Base-by-base conservation (phyloP, 2,329 filamentous ascomycete species). In the Fusarium sp. region DNA sequence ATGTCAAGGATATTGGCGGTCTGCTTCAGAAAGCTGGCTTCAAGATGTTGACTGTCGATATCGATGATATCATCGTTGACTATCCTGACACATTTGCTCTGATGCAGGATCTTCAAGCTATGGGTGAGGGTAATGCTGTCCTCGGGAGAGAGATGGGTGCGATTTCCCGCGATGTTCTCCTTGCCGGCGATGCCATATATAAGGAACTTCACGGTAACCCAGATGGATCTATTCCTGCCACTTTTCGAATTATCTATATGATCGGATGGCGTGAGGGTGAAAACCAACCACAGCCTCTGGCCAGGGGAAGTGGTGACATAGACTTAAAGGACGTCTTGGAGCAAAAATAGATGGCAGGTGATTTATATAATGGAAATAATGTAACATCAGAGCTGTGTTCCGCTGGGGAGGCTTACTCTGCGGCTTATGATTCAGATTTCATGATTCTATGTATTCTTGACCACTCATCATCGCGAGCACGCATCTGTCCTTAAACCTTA, bases 171-270 rank as follows among this genome's bases (percentile, higher is more conserved):
- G 96, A 99, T 76, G 93, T 98, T 13, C 82, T 99, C 67, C 83
- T 98, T 44, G 96, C 96, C 11, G 92, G 90, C 30, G 93, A 98
- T 72, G 93, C 90, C 42, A 97, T 99, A 62, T 99, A 99, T 80
- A 88, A 90, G 50, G 91, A 92, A 78, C 83, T 99, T 61, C 94
- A 99, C 80, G 95, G 93, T 20, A 94, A 97, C 76, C 87, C 90
- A 45, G 92, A 93, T 75, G 92, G 88, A 23, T 89, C 84, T 2
- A 86, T 96, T 68, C 96, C 96, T 2, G 96, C 96, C 2, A 99
- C 96, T 0, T 99, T 98, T 79, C 88, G 96, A 74, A 87, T 97
- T 75, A 98, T 99, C 68, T 97, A 96, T 81, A 98, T 98, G 95
- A 99, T 99, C 81, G 96, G 96, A 0, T 99, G 96, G 96, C 97